A percentile compares a stretch with the other conserved stretches of the same genome.
phyloP scores from a whole-genome alignment of 1,284 basidiomycete species.

The Chiua sp. region DNA sequence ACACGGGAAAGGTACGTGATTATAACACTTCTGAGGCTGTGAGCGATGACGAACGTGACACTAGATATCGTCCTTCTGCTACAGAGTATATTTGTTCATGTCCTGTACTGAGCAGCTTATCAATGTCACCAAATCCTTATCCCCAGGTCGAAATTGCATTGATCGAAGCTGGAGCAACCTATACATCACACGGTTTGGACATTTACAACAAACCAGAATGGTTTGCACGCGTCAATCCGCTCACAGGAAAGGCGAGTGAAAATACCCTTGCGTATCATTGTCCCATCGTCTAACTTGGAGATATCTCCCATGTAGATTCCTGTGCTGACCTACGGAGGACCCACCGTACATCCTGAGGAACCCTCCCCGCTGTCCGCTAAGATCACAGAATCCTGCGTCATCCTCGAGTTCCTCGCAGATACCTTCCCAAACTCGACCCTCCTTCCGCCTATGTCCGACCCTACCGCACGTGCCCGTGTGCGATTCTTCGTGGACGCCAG shows the following conservation, averaged over 20 bases:
- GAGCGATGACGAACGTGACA: background rate
- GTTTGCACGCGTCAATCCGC: conserved; percentile 16
- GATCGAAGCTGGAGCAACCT: conserved; percentile 14
- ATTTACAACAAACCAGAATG: conserved; percentile 19
- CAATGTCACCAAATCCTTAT: background rate
- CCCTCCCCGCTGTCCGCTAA: conserved; percentile 65
- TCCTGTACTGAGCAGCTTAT: background rate
- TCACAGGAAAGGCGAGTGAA: conserved; percentile 18
- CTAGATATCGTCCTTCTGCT: conserved; percentile 4
- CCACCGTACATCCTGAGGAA: conserved; percentile 50
- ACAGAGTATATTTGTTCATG: background rate
- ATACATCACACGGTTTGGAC: conserved; percentile 7
- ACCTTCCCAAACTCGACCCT: conserved; percentile 51
- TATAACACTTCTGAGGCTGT: no score
- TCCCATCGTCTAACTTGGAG: background rate
- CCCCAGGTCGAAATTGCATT: conserved; percentile 23
- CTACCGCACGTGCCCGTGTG: conserved; percentile 58
- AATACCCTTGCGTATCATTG: background rate
- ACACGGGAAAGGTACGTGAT: background rate
- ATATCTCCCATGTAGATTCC: conserved; percentile 48
- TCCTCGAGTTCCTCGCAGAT: conserved; percentile 69
- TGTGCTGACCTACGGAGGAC: conserved; percentile 62
- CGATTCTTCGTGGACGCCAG: conserved; percentile 65
- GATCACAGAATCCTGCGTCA: conserved; percentile 64
- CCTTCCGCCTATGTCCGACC: conserved; percentile 51